These are phyloP conservation scores for Skeletonema marinoi DNA, from an alignment of 108 stramenopile genomes.

Conservation along the genomic window DNA sequence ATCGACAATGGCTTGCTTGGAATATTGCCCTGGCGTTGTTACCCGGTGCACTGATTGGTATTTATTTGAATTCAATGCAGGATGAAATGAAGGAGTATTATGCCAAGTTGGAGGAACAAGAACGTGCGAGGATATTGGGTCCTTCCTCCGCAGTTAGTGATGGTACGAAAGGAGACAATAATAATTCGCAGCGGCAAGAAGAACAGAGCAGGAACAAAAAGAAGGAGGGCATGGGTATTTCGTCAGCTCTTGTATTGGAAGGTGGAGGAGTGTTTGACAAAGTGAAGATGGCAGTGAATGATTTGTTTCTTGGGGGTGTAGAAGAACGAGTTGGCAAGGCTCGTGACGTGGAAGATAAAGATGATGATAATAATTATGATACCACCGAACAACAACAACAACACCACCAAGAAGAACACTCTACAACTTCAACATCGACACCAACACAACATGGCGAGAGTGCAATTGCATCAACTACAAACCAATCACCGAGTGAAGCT, in stretches of 20 bases:
- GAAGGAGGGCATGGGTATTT: slow-evolving; percentile 11
- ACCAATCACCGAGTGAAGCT: background rate
- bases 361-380: background rate
- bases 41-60: slow-evolving; percentile 21
- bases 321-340: slow-evolving; percentile 14
- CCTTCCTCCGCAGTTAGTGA: background rate
- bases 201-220: background rate
- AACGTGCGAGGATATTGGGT: slow-evolving; percentile 34
- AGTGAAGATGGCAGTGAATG: slow-evolving; percentile 24
- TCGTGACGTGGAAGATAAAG: background rate
- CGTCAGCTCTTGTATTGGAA: slow-evolving; percentile 26
- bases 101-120: slow-evolving; percentile 13
- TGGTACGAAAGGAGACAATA: background rate
- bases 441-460: background rate
- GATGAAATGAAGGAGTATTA: slow-evolving; percentile 46
- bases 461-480: background rate
- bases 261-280: slow-evolving; percentile 28
- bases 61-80: slow-evolving; percentile 26
- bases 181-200: background rate
- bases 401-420: background rate
- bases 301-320: slow-evolving; percentile 42
- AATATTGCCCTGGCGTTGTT: slow-evolving; percentile 32
- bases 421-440: background rate
- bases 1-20: slow-evolving; percentile 33
- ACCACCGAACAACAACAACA: background rate